Conservation (phyloP, 78 protist genomes). For the Dictyostelium intermedium region DNA sequence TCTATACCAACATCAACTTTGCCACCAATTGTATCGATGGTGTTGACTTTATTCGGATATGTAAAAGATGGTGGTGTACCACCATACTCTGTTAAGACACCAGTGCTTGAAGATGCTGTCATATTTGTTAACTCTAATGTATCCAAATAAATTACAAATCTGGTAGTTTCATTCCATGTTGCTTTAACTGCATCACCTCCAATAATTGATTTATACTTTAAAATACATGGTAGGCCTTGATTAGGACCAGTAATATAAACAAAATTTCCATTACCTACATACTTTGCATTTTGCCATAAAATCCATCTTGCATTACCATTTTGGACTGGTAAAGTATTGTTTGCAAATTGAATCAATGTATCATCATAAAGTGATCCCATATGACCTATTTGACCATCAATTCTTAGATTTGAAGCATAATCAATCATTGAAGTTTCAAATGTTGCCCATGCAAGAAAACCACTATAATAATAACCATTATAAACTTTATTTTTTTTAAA, state of each 20-base stretch:
- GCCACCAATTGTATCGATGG: neutral
- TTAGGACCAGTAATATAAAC: slow-evolving; percentile 1
- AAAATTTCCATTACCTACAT: neutral
- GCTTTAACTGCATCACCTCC: neutral
- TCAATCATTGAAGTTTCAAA: neutral
- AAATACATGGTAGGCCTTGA: neutral
- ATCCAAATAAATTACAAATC: neutral
- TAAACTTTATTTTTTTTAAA: neutral
- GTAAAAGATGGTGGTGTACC: neutral
- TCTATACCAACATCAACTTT: neutral
- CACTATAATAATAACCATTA: neutral
- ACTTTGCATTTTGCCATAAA: neutral
- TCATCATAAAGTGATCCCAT: neutral
- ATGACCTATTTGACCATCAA: slow-evolving; percentile 11
- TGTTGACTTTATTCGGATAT: neutral
- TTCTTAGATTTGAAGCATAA: neutral
- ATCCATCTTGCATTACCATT: neutral
- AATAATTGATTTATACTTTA: neutral
- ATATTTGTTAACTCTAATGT: neutral
- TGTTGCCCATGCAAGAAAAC: neutral
- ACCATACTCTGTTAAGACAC: neutral
- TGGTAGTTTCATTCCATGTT: neutral
- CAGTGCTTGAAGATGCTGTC: neutral
- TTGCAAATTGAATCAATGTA: neutral
- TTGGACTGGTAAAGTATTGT: slow-evolving; percentile 22